Base-by-base conservation (phyloP, 1,139 yeast species). In the Magnusiomyces magnusii region DNA sequence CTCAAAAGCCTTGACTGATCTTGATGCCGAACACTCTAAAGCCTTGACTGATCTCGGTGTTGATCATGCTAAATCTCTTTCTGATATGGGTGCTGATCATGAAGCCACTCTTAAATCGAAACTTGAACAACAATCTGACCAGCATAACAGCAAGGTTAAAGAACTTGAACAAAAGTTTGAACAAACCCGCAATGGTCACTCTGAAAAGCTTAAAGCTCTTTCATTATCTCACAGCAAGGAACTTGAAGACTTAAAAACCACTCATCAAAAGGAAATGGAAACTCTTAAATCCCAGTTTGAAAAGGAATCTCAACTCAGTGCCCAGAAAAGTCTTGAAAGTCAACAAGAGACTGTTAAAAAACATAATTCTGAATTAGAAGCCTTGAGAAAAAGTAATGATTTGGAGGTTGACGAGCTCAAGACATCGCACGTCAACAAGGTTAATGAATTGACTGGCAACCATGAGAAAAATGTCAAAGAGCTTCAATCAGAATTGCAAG, bases 31-130 rank as follows among this genome's bases (percentile, higher is more conserved):
- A n/a, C n/a, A n/a, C n/a, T n/a, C n/a, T n/a, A n/a, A n/a, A n/a
- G n/a, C n/a, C n/a, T n/a, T n/a, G n/a, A n/a, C n/a, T n/a, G n/a
- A n/a, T n/a, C n/a, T n/a, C n/a, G 49, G 55, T 28, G 21, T 47
- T 10, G 41, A 42, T 3, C 54, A 51, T 28, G 57, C 64, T 76
- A 24, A 76, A 75, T 58, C 74, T 68, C 34, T 67, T 69, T 39
- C 55, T 69, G 49, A 64, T 64, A 31, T 54, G 54, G n/a, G 31
- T 63, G 1, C 69, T 66, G 39, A 64, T 7, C 49, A 44, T n/a
- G 49, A 44, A 3, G 17, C 25, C 9, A 63, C n/a, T 58, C 64
- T 3, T 53, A 62, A 17, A 56, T 44, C 15, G 61, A 60, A 15
- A 17, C 64, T 47, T 57, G 58, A 34, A 31, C 61, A 44, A 27